Evolutionary conservation across 1,139 yeast genomes (phyloP).

Genomic region (Candida pseudoviswanathii): DNA sequence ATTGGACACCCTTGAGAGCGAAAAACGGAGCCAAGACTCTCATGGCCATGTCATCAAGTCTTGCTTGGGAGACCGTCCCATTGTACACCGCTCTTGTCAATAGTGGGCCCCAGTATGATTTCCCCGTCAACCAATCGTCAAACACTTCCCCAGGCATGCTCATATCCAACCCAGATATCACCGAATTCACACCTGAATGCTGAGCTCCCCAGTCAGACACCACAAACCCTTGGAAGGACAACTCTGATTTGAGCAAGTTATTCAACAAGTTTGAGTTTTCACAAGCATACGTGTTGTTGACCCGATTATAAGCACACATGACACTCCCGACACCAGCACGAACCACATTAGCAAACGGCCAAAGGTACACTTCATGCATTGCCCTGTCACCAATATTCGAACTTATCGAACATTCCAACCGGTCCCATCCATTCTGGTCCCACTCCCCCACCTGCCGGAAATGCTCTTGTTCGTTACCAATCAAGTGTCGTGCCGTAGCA

Average conservation of each 20-base stretch:
- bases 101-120: constrained; percentile 60
- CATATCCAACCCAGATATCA: constrained; percentile 66
- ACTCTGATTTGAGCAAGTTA: constrained; percentile 58
- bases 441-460: constrained; percentile 62
- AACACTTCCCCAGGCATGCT: constrained; percentile 66
- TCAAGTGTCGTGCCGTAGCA: constrained; percentile 55
- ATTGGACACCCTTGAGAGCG: constrained; percentile 34
- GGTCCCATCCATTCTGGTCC: constrained; percentile 48
- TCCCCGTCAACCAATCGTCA: constrained; percentile 56
- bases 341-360: constrained; percentile 70
- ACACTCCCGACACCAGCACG: constrained; percentile 63
- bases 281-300: constrained; percentile 62
- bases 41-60: constrained; percentile 64
- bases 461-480: constrained; percentile 68
- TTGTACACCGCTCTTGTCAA: constrained; percentile 59
- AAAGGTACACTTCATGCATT: constrained; percentile 62
- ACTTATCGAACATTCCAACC: constrained; percentile 40
- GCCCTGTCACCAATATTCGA: constrained; percentile 62
- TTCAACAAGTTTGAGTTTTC: constrained; percentile 62
- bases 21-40: constrained; percentile 62
- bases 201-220: constrained; percentile 71
- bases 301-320: constrained; percentile 63
- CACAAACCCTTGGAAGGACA: constrained; percentile 69
- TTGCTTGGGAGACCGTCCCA: constrained; percentile 54
- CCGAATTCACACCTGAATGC: constrained; percentile 58